Conservation (phyloP, 2,329 filamentous ascomycete genomes). For the Xylaria multiplex region DNA sequence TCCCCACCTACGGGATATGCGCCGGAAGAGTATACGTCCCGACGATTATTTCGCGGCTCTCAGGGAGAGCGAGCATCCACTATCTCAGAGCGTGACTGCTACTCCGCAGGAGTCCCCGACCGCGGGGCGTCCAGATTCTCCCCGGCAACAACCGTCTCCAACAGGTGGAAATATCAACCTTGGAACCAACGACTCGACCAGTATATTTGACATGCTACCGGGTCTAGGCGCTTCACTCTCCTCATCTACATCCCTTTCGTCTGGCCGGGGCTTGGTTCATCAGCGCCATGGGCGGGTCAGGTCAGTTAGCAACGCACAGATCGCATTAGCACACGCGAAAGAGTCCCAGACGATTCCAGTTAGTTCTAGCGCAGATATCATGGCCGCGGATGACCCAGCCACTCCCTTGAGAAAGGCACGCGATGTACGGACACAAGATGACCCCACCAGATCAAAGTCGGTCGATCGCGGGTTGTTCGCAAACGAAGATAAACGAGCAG, state of each 20-base stretch:
- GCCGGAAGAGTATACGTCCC: constrained; percentile 64
- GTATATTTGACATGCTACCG: constrained; percentile 53
- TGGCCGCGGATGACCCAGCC: constrained; percentile 53
- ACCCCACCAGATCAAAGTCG: constrained; percentile 66
- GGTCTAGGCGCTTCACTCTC: constrained; percentile 47
- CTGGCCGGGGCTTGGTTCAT: constrained; percentile 45
- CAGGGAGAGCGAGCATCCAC: constrained; percentile 71
- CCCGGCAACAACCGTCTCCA: constrained; percentile 54
- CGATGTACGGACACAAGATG: constrained; percentile 55
- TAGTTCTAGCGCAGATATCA: constrained; percentile 52
- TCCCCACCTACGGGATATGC: constrained; percentile 62
- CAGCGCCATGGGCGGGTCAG: constrained; percentile 58
- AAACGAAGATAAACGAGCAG: constrained; percentile 70
- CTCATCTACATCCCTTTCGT: constrained; percentile 47
- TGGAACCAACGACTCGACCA: constrained; percentile 49
- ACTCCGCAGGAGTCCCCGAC: constrained; percentile 66
- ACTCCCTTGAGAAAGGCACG: constrained; percentile 57
- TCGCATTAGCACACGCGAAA: constrained; percentile 54
- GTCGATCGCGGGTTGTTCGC: constrained; percentile 70
- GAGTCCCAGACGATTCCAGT: constrained; percentile 51
- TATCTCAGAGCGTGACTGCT: constrained; percentile 78
- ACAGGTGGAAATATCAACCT: constrained; percentile 51
- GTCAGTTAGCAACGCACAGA: constrained; percentile 57
- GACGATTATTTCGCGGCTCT: constrained; percentile 64
- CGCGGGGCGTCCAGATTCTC: constrained; percentile 46